These are phyloP conservation scores for Begonia masoniana DNA, from an alignment of 306 rosid species.

Conservation along the genomic window DNA sequence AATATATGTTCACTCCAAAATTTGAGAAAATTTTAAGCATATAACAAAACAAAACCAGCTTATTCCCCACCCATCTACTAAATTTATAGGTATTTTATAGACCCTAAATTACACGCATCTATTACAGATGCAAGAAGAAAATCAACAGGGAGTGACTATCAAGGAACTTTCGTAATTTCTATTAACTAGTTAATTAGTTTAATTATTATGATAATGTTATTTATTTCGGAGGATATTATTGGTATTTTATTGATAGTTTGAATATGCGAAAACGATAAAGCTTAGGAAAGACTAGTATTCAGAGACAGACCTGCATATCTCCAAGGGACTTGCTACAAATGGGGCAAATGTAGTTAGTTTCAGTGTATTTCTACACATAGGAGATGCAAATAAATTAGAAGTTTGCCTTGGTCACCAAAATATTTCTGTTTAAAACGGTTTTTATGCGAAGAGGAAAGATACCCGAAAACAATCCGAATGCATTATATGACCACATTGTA, in stretches of 20 bases:
- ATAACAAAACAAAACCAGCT: too few species aligned
- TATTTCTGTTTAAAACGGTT: not conserved
- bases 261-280: not conserved
- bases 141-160: too few species aligned
- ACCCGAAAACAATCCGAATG: slow-evolving; percentile 89
- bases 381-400: slow-evolving; percentile 15
- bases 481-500: slow-evolving; percentile 88
- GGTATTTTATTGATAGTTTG: too few species aligned
- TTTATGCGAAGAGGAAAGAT: slow-evolving; percentile 3
- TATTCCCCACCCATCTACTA: too few species aligned
- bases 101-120: too few species aligned
- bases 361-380: slow-evolving; percentile 62
- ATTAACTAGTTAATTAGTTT: too few species aligned
- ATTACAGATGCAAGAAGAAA: too few species aligned
- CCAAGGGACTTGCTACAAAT: slow-evolving; percentile 89
- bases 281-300: slow-evolving; percentile 3
- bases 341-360: slow-evolving; percentile 69
- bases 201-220: too few species aligned
- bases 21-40: too few species aligned
- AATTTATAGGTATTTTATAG: too few species aligned
- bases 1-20: slow-evolving; percentile 5
- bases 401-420: slow-evolving; percentile 2
- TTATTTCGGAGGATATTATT: too few species aligned
- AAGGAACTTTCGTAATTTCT: too few species aligned
- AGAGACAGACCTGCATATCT: slow-evolving; percentile 83